A percentile compares a stretch with the other conserved stretches of the same genome.
Evolutionary conservation across 1,284 basidiomycete species (phyloP).

Genomic region (Wolfiporia cocos): DNA sequence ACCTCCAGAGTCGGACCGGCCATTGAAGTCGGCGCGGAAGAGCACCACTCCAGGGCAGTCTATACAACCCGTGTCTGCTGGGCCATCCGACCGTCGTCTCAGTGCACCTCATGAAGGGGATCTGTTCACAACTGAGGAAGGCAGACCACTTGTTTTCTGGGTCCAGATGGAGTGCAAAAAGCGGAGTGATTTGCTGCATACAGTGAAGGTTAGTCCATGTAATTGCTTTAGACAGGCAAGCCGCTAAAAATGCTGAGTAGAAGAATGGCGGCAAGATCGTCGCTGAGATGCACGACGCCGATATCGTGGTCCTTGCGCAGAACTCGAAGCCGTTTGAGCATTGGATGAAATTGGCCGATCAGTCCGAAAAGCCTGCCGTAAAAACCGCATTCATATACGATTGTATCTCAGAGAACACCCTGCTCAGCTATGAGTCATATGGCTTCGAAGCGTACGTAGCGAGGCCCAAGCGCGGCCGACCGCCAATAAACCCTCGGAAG

Average conservation of each 20-base stretch:
- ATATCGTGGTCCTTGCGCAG: constrained; percentile 50
- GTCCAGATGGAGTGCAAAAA: constrained; percentile 23
- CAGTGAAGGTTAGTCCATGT: constrained; percentile 15
- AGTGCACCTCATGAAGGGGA: constrained; percentile 1
- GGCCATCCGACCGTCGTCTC: too few relatives aligned
- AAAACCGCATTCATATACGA: constrained; percentile 48
- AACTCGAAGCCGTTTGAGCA: constrained; percentile 42
- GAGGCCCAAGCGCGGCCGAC: constrained; percentile 18
- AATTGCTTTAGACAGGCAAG: neutral
- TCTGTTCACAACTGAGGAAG: constrained; percentile 13
- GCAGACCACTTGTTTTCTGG: constrained; percentile 15
- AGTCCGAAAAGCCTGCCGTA: constrained; percentile 35
- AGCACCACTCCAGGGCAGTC: neutral
- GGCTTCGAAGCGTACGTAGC: constrained; percentile 14
- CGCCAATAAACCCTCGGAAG: constrained; percentile 3
- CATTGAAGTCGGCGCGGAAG: neutral
- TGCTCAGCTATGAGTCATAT: constrained; percentile 42
- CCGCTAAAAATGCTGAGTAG: constrained; percentile 28
- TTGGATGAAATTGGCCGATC: constrained; percentile 32
- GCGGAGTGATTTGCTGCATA: constrained; percentile 17
- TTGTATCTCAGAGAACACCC: constrained; percentile 36
- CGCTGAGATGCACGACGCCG: constrained; percentile 42
- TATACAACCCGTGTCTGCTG: neutral
- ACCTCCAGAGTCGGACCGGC: neutral
- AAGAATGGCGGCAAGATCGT: constrained; percentile 57